A percentile compares a stretch with the other conserved stretches of the same genome.
Conservation (phyloP, 345 rosid species). For the Lepidium aucheri region DNA sequence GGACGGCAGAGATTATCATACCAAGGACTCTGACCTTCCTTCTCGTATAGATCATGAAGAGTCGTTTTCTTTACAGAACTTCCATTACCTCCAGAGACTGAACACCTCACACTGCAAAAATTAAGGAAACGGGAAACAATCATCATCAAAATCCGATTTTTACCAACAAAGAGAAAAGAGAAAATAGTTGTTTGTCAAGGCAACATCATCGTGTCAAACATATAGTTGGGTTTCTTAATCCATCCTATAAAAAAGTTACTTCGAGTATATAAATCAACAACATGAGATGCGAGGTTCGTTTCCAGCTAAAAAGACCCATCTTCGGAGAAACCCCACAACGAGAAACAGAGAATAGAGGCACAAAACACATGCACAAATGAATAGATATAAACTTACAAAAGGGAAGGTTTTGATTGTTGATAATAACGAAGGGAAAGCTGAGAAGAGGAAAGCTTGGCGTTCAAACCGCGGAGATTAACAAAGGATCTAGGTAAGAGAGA, state of each 20-base stretch:
- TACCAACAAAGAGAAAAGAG: neutral
- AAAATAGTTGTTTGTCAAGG: neutral
- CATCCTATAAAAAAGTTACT: neutral
- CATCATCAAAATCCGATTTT: neutral
- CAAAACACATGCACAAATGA: neutral
- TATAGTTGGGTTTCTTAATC: neutral
- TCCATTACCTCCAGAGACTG: conserved; percentile 57
- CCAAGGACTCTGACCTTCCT: conserved; percentile 99
- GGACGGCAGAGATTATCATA: conserved; percentile 98
- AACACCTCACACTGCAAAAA: conserved; percentile 58
- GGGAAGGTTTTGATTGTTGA: conserved; percentile 31
- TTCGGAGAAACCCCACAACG: neutral
- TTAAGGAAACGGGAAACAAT: neutral
- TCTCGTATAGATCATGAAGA: conserved; percentile 88
- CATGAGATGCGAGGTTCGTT: neutral
- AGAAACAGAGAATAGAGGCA: neutral
- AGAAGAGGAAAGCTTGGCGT: conserved; percentile 43
- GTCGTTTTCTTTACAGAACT: conserved; percentile 48
- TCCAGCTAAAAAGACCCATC: neutral
- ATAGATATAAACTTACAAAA: conserved; percentile 40
- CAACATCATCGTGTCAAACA: neutral
- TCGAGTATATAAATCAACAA: neutral
- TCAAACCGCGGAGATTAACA: conserved; percentile 31
- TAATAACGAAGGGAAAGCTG: conserved; percentile 30
- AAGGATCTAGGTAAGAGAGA: conserved; percentile 29